Percentiles rank a stretch among this genome's conserved stretches.
phyloP scores from a whole-genome alignment of 371 early-diverging fungal species.

The Circinella minor region DNA sequence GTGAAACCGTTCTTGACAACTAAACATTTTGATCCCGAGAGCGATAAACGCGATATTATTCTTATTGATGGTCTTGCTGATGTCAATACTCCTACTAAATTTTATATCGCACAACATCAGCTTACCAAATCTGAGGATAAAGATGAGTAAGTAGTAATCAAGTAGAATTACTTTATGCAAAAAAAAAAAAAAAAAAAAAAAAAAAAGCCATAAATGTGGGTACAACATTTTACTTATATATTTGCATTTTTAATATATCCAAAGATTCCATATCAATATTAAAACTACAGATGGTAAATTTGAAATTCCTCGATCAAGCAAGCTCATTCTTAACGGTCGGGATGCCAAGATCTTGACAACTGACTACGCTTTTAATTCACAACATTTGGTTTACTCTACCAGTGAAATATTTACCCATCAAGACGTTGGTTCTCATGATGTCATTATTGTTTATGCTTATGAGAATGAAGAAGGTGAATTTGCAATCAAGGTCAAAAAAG shows the following conservation, averaged over 20 bases:
- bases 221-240: too few species aligned
- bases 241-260: not conserved
- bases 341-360: slow-evolving; percentile 29
- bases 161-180: not conserved
- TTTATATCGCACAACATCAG: slow-evolving; percentile 24
- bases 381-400: slow-evolving; percentile 30
- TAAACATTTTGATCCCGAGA: slow-evolving; percentile 7
- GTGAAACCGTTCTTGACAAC: slow-evolving; percentile 25
- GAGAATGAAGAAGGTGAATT: slow-evolving; percentile 28
- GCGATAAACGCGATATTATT: slow-evolving; percentile 16
- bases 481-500: slow-evolving; percentile 15
- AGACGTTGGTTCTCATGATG: slow-evolving; percentile 18
- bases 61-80: slow-evolving; percentile 16
- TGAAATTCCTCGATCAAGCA: slow-evolving; percentile 15
- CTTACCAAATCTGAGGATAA: slow-evolving; percentile 3
- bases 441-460: slow-evolving; percentile 25
- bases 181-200: too few species aligned
- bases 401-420: slow-evolving; percentile 29
- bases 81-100: slow-evolving; percentile 15
- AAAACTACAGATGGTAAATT: slow-evolving; percentile 17
- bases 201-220: too few species aligned
- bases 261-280: slow-evolving; percentile 19
- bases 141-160: slow-evolving; percentile 17
- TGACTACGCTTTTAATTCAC: slow-evolving; percentile 29
- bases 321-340: slow-evolving; percentile 25